Conservation (phyloP, 495 filamentous ascomycete species). For the Parathielavia appendiculata region DNA sequence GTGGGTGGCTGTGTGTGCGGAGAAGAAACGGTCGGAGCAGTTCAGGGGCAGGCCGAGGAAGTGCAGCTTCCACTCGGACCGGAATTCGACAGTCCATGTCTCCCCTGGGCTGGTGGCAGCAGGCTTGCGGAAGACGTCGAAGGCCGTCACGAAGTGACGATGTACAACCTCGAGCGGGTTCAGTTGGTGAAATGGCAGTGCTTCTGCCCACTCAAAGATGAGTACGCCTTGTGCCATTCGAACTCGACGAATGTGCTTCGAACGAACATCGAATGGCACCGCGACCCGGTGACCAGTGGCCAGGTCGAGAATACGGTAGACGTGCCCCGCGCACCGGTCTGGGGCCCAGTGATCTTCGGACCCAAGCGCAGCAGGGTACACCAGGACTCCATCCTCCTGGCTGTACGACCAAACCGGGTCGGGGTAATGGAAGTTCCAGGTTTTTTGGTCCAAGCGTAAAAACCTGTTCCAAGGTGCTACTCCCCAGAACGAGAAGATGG, state of each 20-base stretch:
- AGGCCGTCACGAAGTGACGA: slow-evolving; percentile 61
- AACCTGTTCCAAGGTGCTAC: slow-evolving; percentile 56
- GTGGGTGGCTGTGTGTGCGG: slow-evolving; percentile 55
- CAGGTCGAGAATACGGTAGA: slow-evolving; percentile 53
- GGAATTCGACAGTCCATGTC: slow-evolving; percentile 47
- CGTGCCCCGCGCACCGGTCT: slow-evolving; percentile 23
- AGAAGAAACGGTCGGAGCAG: slow-evolving; percentile 59
- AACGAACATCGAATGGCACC: slow-evolving; percentile 52
- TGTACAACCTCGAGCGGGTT: slow-evolving; percentile 55
- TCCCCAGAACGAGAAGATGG: slow-evolving; percentile 40
- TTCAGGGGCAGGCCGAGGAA: slow-evolving; percentile 57
- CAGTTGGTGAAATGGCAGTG: slow-evolving; percentile 51
- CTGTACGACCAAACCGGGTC: slow-evolving; percentile 59
- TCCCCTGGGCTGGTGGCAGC: not conserved
- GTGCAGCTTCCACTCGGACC: slow-evolving; percentile 68
- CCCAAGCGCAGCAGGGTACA: slow-evolving; percentile 41
- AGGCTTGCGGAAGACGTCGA: slow-evolving; percentile 43
- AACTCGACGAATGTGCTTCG: slow-evolving; percentile 54
- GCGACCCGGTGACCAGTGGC: slow-evolving; percentile 39
- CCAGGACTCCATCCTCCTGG: slow-evolving; percentile 49
- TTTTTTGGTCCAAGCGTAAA: slow-evolving; percentile 43
- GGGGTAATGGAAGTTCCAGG: slow-evolving; percentile 43
- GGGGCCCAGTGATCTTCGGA: slow-evolving; percentile 26
- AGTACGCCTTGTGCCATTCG: slow-evolving; percentile 53
- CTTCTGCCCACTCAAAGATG: slow-evolving; percentile 63